phyloP scores from a whole-genome alignment of 805 yeast species.

The Ogataea pignaliae region DNA sequence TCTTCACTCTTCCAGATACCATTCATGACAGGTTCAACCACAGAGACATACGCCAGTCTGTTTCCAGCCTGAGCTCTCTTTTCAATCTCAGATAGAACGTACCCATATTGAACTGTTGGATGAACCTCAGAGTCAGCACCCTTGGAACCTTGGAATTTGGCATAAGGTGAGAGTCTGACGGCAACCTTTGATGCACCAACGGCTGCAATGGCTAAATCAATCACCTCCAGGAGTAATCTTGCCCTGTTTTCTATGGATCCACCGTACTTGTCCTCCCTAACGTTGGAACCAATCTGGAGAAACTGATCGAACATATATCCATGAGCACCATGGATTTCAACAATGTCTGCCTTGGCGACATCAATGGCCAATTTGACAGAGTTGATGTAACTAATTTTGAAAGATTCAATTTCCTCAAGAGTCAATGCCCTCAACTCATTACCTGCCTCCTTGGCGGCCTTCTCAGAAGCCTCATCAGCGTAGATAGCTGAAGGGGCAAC shows the following conservation, averaged over 20 bases:
- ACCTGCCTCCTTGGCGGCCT: constrained; percentile 30
- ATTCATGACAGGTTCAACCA: constrained; percentile 30
- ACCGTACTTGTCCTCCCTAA: constrained; percentile 41
- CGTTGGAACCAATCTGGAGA: constrained; percentile 31
- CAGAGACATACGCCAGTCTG: constrained; percentile 22
- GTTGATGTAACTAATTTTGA: constrained; percentile 35
- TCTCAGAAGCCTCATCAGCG: constrained; percentile 33
- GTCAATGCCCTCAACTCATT: constrained; percentile 46
- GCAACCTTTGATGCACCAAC: constrained; percentile 48
- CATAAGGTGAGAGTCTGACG: constrained; percentile 45
- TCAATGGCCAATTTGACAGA: constrained; percentile 39
- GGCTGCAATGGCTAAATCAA: constrained; percentile 45
- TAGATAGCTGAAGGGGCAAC: constrained; percentile 36
- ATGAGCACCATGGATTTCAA: constrained; percentile 40
- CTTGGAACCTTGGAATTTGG: constrained; percentile 35
- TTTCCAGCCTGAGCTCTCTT: constrained; percentile 31
- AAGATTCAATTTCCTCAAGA: constrained; percentile 36
- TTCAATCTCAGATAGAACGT: constrained; percentile 37
- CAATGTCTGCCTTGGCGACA: constrained; percentile 37
- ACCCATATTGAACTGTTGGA: constrained; percentile 35
- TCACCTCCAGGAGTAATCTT: constrained; percentile 39
- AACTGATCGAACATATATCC: constrained; percentile 39
- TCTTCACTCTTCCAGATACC: constrained; percentile 5
- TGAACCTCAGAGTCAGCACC: constrained; percentile 33
- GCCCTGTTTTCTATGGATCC: constrained; percentile 41